Conservation (phyloP, 2,329 filamentous ascomycete genomes). For the Albophoma yamanashiensis region DNA sequence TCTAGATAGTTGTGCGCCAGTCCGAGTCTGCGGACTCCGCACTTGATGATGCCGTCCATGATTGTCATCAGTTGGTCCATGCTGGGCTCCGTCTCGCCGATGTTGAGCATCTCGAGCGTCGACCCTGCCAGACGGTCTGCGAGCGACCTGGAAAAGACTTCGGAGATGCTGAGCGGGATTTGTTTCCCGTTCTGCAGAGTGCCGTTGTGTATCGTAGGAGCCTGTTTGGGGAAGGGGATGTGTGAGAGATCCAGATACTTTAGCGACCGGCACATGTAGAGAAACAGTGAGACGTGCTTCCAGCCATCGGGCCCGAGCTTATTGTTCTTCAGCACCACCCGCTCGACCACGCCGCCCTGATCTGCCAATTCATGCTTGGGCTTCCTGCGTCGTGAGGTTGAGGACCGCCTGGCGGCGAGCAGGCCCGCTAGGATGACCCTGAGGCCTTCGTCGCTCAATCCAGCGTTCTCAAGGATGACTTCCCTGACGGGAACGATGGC, state of each 20-base stretch:
- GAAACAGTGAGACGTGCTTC: conserved; percentile 81
- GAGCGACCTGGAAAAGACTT: conserved; percentile 66
- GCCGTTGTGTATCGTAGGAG: conserved; percentile 16
- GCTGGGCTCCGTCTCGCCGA: conserved; percentile 68
- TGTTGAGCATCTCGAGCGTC: conserved; percentile 69
- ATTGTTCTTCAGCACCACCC: conserved; percentile 83
- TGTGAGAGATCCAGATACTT: conserved; percentile 81
- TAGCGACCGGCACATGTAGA: conserved; percentile 80
- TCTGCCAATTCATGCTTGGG: conserved; percentile 29
- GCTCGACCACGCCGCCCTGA: conserved; percentile 69
- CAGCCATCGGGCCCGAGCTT: conserved; percentile 81
- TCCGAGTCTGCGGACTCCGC: conserved; percentile 68
- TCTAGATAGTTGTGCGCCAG: conserved; percentile 75
- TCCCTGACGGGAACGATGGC: conserved; percentile 87
- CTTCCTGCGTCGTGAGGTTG: conserved; percentile 38
- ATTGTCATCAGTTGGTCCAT: conserved; percentile 62
- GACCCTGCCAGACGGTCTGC: conserved; percentile 65
- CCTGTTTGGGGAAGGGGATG: conserved; percentile 58
- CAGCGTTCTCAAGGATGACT: conserved; percentile 76
- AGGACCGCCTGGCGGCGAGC: conserved; percentile 63
- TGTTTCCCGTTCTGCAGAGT: conserved; percentile 20
- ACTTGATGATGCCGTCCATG: conserved; percentile 71
- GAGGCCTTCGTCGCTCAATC: conserved; percentile 76
- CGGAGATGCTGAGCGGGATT: conserved; percentile 27
- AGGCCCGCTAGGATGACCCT: conserved; percentile 80